Evolutionary conservation across 106 monocot genomes (phyloP), one percentile per base, ranked within the genome.

Genomic region (Allium cepa): DNA sequence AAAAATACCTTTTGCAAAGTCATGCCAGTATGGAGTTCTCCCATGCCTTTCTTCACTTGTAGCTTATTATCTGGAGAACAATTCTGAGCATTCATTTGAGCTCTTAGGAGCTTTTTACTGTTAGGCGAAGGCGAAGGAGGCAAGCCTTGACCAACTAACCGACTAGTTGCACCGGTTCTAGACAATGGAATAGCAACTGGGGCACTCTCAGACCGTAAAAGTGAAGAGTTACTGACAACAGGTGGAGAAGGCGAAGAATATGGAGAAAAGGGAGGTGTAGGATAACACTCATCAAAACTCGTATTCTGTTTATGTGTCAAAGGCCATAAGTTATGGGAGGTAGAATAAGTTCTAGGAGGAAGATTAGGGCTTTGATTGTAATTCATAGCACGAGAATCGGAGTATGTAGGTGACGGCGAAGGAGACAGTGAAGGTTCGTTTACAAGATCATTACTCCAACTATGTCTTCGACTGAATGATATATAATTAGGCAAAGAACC

Each of bases 401-500:
- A 62, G 9, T 62, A 62, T 26, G 62, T 51, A 63, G 66, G 52
- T 46, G 69, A 55, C 28, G 75, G 73, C 75, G 74, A 60, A 46
- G 66, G 69, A 50, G 82, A 84, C 11, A 50, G 11, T n/a, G 63
- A 50, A 45, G 78, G 68, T 28, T 11, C 53, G 5, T 49, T 63
- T 73, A 75, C 80, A 59, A 65, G 79, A 48, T 86, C 78, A 57
- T 49, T 72, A 62, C 95, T 91, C 85, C 91, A 95, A 77, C 90
- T 91, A 78, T 88, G 95, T 48, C 83, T 72, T 68, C 87, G 72
- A 56, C 55, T 66, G 49, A 76, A 76, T 62, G 79, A 80, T 67
- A 72, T 53, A 67, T 69, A 69, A 17, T 73, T 27, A 73, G 86
- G 82, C 36, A 71, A 9, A 10, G 66, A 66, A 9, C 27, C 62